Percentiles rank a stretch among this genome's conserved stretches.
Conservation (phyloP, 2,329 filamentous ascomycete genomes). For the Thermoascus crustaceus region DNA sequence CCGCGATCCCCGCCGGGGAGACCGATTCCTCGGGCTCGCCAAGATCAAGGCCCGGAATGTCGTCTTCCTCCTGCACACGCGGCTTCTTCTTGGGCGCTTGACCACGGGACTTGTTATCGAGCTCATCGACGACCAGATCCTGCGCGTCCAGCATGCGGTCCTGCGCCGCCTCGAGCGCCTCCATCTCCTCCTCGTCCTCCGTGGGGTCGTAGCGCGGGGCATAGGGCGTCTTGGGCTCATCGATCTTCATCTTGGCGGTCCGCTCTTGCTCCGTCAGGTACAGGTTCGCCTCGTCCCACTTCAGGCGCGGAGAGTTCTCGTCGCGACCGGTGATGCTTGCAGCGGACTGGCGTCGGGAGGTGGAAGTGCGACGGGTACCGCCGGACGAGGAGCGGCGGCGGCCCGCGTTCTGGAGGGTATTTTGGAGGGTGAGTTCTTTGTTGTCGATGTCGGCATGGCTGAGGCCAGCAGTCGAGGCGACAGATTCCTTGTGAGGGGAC, state of each 20-base stretch:
- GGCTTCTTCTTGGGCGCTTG: conserved; percentile 32
- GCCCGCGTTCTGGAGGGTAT: conserved; percentile 90
- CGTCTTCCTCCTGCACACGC: conserved; percentile 53
- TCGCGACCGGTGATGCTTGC: conserved; percentile 45
- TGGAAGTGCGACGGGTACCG: conserved; percentile 53
- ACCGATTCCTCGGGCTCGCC: conserved; percentile 83
- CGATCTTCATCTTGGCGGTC: conserved; percentile 96
- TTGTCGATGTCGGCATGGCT: conserved; percentile 44
- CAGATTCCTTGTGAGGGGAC: conserved; percentile 26
- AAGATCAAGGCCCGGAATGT: conserved; percentile 85
- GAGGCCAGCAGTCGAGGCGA: conserved; percentile 24
- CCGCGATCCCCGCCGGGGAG: conserved; percentile 33
- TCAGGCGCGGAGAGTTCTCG: conserved; percentile 65
- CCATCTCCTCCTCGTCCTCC: conserved; percentile 70
- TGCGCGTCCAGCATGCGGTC: conserved; percentile 55
- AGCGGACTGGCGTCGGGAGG: conserved; percentile 63
- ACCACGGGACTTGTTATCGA: conserved; percentile 48
- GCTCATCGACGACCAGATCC: conserved; percentile 60
- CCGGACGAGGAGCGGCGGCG: conserved; percentile 75
- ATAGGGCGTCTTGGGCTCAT: conserved; percentile 96
- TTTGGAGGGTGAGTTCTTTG: conserved; percentile 86
- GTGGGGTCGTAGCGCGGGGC: conserved; percentile 83
- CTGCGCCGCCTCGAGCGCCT: conserved; percentile 19
- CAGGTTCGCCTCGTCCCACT: conserved; percentile 98
- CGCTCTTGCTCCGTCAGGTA: conserved; percentile 96